phyloP scores from a whole-genome alignment of 306 rosid species.

The Trifolium subterraneum region DNA sequence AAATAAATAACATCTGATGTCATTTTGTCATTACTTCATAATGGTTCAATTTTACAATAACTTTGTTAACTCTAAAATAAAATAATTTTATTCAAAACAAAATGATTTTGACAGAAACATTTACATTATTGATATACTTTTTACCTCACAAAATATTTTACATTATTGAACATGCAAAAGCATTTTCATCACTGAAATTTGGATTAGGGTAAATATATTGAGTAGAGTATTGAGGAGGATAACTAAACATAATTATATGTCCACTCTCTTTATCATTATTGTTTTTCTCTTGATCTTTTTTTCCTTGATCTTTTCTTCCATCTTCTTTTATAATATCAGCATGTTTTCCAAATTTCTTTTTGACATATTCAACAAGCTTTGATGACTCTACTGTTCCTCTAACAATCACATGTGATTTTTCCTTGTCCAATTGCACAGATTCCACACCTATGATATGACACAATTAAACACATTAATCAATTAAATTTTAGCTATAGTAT shows the following conservation, averaged over 20 bases:
- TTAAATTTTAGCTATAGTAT: neutral
- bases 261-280: constrained; percentile 17
- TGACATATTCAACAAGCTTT: constrained; percentile 49
- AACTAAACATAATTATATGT: constrained; percentile 35
- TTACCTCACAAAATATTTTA: constrained; percentile 32
- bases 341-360: constrained; percentile 61
- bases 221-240: constrained; percentile 65
- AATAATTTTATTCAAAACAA: neutral
- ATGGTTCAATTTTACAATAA: no score
- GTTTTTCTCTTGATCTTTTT: neutral
- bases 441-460: constrained; percentile 52
- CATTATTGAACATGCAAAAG: constrained; percentile 71
- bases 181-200: constrained; percentile 77
- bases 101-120: neutral
- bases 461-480: neutral
- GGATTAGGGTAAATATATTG: constrained; percentile 54
- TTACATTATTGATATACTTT: constrained; percentile 53
- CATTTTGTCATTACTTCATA: no score
- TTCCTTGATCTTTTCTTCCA: neutral
- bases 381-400: constrained; percentile 60
- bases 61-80: neutral
- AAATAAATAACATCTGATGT: no score
- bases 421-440: constrained; percentile 57
- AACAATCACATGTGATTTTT: constrained; percentile 61
- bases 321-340: constrained; percentile 56